These are phyloP conservation scores for Globisporangium canariense DNA, from an alignment of 352 stramenopile genomes.

Conservation along the genomic window DNA sequence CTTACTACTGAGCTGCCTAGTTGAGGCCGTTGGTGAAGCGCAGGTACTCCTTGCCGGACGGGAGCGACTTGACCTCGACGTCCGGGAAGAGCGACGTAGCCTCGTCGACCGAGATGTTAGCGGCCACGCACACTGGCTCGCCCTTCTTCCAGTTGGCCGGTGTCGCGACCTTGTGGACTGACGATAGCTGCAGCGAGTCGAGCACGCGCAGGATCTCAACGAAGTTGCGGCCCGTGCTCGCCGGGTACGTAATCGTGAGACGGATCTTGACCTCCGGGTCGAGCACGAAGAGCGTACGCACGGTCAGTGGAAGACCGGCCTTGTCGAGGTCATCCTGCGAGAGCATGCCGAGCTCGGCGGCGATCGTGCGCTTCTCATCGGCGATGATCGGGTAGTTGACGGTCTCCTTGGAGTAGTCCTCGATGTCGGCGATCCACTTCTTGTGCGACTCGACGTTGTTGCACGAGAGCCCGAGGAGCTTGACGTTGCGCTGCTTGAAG, in stretches of 20 bases:
- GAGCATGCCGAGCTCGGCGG: slow-evolving; percentile 85
- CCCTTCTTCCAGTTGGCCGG: slow-evolving; percentile 76
- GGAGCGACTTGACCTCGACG: slow-evolving; percentile 53
- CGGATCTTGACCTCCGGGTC: slow-evolving; percentile 89
- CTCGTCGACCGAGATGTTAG: slow-evolving; percentile 49
- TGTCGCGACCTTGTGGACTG: slow-evolving; percentile 48
- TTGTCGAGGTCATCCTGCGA: slow-evolving; percentile 77
- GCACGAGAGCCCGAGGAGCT: slow-evolving; percentile 80
- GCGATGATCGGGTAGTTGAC: slow-evolving; percentile 85
- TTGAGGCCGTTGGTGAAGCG: slow-evolving; percentile 48
- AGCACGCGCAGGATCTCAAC: slow-evolving; percentile 90
- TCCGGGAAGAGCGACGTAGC: slow-evolving; percentile 65
- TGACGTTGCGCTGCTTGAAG: slow-evolving; percentile 74
- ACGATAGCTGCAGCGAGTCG: slow-evolving; percentile 81
- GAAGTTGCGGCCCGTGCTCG: slow-evolving; percentile 91
- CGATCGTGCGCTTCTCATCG: slow-evolving; percentile 44
- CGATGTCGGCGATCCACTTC: slow-evolving; percentile 83
- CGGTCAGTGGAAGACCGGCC: slow-evolving; percentile 79
- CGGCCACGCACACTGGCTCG: slow-evolving; percentile 62
- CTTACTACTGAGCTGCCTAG: not conserved
- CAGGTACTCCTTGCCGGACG: slow-evolving; percentile 74
- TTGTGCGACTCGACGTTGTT: slow-evolving; percentile 72
- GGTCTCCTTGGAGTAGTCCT: slow-evolving; percentile 38
- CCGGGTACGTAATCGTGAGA: slow-evolving; percentile 90
- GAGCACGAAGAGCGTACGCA: slow-evolving; percentile 91